phyloP scores from a whole-genome alignment of 805 yeast genomes.

The Ogataea trehaloabstinens region DNA sequence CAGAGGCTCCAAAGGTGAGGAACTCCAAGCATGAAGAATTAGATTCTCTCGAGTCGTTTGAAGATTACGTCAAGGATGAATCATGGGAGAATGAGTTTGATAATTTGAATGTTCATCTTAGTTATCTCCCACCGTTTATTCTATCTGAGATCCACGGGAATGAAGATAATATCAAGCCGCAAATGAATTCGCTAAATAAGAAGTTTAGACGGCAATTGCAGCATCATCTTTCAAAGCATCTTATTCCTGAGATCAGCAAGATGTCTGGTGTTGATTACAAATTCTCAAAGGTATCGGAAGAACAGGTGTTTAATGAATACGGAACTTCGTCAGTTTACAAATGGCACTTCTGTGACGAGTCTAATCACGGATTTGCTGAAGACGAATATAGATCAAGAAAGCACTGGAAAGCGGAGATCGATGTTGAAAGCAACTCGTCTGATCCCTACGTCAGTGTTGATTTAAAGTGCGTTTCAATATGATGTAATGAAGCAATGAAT shows the following conservation, averaged over 20 bases:
- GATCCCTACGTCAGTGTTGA: conserved; percentile 67
- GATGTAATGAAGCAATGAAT: conserved; percentile 2
- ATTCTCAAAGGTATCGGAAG: conserved; percentile 45
- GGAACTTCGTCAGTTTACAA: conserved; percentile 45
- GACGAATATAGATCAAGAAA: conserved; percentile 46
- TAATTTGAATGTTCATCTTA: conserved; percentile 62
- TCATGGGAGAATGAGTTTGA: conserved; percentile 76
- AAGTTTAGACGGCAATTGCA: conserved; percentile 72
- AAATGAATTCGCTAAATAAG: conserved; percentile 67
- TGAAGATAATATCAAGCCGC: conserved; percentile 68
- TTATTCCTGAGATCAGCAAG: conserved; percentile 61
- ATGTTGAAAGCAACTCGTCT: conserved; percentile 63
- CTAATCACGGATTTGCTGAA: conserved; percentile 53
- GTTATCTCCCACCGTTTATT: conserved; percentile 73
- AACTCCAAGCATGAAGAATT: conserved; percentile 38
- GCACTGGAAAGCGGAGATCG: conserved; percentile 64
- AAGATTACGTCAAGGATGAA: conserved; percentile 63
- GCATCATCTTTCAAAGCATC: conserved; percentile 71
- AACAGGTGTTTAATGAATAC: conserved; percentile 42
- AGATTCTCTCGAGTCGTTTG: conserved; percentile 63
- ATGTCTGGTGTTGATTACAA: conserved; percentile 52
- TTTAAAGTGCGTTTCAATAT: conserved; percentile 36
- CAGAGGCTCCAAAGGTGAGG: conserved; percentile 28
- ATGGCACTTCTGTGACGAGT: conserved; percentile 62
- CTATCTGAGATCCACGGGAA: conserved; percentile 64